Evolutionary conservation across 768 basidiomycete genomes (phyloP), one percentile per base, ranked within the genome.

Genomic region (Termitomyces sp.): DNA sequence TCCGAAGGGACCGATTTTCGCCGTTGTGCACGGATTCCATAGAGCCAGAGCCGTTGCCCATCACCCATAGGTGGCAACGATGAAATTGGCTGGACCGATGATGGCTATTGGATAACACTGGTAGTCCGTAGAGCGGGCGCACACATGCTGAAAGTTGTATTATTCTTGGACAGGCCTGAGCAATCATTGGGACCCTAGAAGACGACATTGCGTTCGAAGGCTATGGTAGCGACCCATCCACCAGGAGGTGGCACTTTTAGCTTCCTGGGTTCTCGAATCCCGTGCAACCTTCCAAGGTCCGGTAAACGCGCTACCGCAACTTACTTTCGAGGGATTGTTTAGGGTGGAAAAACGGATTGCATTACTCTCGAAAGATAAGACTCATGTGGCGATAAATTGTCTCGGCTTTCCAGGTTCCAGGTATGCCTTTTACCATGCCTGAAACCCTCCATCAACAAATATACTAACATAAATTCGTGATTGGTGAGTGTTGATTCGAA

Each of bases 361-460:
- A 48, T 48, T 46, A 46, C 22, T n/a, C n/a, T n/a, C n/a, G n/a
- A 46, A 4, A 22, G 2, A 22, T 46, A 13, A 9, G 22, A 48
- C 46, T 24, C 13, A 6, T 40, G 7, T 48, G 13, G 13, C 13
- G 46, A 44, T 9, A 11, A 20, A n/a, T 44, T 44, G n/a, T 20
- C n/a, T 44, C n/a, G 42, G n/a, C 42, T 44, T 42, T 20, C 50
- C 50, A n/a, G 16, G 9, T 33, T 7, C 16, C 49, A n/a, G 16
- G 1, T 32, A 20, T 33, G 12, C 12, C 13, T 2, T 35, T 77
- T 71, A 87, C 85, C 85, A 86, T 15, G 84, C 74, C 67, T 84
- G 83, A 61, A 83, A 84, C 11, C 85, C 85, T 28, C 85, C 85
- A 66, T 74, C 80, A 38, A 86, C 83, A 24, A 85, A 67, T 58